Percentiles rank a stretch among this genome's conserved stretches.
Evolutionary conservation across 768 basidiomycete genomes (phyloP).

Genomic region (Plicaturopsis crispa): DNA sequence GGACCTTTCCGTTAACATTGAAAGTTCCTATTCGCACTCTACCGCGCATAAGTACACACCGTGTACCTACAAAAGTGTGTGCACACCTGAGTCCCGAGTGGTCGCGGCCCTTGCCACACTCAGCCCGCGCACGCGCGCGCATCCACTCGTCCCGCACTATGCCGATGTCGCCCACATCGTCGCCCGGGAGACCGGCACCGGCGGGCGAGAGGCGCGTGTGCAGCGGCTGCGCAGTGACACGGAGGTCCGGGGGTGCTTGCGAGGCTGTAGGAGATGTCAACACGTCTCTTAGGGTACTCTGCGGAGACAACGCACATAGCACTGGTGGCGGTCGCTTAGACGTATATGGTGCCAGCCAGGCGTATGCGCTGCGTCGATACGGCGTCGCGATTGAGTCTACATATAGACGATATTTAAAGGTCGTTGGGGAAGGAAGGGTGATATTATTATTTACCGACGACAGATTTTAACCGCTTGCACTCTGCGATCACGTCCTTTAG

Average conservation of each 20-base stretch:
- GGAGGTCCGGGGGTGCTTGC: conserved; percentile 45
- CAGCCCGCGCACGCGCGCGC: conserved; percentile 30
- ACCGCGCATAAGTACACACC: not conserved
- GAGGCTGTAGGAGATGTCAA: conserved; percentile 25
- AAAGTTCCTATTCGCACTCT: conserved; percentile 74
- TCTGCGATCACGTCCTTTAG: conserved; percentile 43
- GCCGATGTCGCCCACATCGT: conserved; percentile 52
- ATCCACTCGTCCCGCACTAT: conserved; percentile 64
- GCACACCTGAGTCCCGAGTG: conserved; percentile 20
- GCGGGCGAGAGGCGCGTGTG: conserved; percentile 49
- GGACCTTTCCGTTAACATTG: conserved; percentile 76
- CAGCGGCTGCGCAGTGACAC: conserved; percentile 38
- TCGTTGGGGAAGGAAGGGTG: conserved; percentile 1
- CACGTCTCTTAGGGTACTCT: not conserved
- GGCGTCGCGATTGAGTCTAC: conserved; percentile 9
- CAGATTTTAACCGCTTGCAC: conserved; percentile 48
- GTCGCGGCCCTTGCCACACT: conserved; percentile 22
- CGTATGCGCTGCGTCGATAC: conserved; percentile 27
- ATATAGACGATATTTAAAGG: not conserved
- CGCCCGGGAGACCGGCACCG: conserved; percentile 52
- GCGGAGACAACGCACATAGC: conserved; percentile 1
- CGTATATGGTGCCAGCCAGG: conserved; percentile 40
- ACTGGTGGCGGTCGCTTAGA: conserved; percentile 10
- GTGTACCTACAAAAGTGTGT: not conserved
- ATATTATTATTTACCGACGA: conserved; percentile 40